Base-by-base conservation (phyloP, 768 basidiomycete genomes). In the Rhizopogon vulgaris region DNA sequence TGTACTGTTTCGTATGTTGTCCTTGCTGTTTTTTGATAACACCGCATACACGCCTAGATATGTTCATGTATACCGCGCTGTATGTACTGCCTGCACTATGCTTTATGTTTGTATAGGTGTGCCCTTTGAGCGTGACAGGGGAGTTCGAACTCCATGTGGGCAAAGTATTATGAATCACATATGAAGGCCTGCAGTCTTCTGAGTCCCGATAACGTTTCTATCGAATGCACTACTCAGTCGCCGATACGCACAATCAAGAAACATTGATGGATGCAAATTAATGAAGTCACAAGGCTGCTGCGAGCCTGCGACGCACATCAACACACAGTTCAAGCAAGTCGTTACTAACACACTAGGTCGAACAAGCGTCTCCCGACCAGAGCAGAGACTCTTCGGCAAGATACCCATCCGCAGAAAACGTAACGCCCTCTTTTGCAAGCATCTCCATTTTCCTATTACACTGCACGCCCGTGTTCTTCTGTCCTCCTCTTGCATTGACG, bases 401-500 rank as follows among this genome's bases (percentile, higher is more conserved):
- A 58, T 71, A 71, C 0, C 81, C 81, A 2, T 70, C 71, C 6
- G 59, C 46, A 41, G 73, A 72, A 52, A 85, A 82, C 6, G 28
- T 37, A 2, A 85, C 77, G 0, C 81, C 82, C 62, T 86, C 84
- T 45, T 64, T 57, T n/a, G 60, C 63, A 8, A 85, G 67, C 34
- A 84, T 62, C 30, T 70, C 67, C 22, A 79, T 52, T 61, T 86
- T 86, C 52, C 70, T 66, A 43, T 73, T 64, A 52, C 69, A 76
- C 24, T 71, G 66, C 2, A 65, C 70, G 30, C 76, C 73, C 0
- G 73, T 71, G 5, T 49, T 48, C 49, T 57, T 58, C 15, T n/a
- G 38, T n/a, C 14, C 30, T 11, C 7, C 39, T 27, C 45, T 50
- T 42, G 41, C 28, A 41, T 71, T 72, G 51, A 69, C 60, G n/a